Evolutionary conservation across 768 basidiomycete genomes (phyloP), one percentile per base, ranked within the genome.

Genomic region (Russula foetens): DNA sequence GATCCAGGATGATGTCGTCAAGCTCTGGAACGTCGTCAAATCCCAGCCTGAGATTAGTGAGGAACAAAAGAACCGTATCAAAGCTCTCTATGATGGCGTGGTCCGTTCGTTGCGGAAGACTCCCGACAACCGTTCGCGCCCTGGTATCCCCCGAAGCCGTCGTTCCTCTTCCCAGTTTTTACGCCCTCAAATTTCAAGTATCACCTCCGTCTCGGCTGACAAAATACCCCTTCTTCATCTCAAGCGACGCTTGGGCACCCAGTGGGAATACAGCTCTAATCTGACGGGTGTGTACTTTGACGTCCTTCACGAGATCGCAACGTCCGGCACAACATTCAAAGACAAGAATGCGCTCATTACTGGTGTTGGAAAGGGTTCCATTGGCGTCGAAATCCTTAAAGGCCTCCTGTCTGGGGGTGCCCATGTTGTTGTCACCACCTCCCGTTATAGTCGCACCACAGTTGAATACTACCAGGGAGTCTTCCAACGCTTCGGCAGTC

Each of bases 381-480:
- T 99, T 66, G 97, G 97, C 59, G 90, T 97, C 52, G 97, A 98
- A 74, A 90, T 99, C 63, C 80, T 99, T 64, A 98, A 97, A 74
- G 97, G 97, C 63, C 83, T 98, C 19, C 82, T 99, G 26, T 90
- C 97, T 38, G 97, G 97, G 41, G 97, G 97, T 54, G 93, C 94
- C 17, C 94, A 92, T 66, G 91, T 98, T 63, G 90, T 99, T 44
- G 88, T 98, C 76, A 99, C 97, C 19, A 99, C 97, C 28, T 98
- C 96, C 21, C 90, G 97, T 69, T 98, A 97, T 77, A 95, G 81
- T 72, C 92, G 97, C 63, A 84, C 91, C 57, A 92, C 88, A 14
- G 96, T 99, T 62, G 95, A 98, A 73, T 99, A 95, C 74, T 99
- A 99, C 74, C 97, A 99, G 72, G 87, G 88, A 47, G 95, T 98